These are phyloP conservation scores for Picea engelmannii DNA, from an alignment of 83 land plant species.

Conservation along the genomic window DNA sequence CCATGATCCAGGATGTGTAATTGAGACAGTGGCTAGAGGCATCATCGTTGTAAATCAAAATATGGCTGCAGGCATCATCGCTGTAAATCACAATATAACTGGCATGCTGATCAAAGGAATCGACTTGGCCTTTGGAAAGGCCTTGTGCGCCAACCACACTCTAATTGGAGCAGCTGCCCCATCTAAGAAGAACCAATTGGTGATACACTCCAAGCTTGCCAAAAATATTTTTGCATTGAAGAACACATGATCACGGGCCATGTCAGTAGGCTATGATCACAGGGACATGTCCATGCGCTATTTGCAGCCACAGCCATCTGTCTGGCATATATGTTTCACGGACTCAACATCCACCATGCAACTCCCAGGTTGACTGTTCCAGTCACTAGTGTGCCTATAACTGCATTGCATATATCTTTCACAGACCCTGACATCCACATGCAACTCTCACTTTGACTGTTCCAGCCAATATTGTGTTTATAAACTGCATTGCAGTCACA, in stretches of 20 bases:
- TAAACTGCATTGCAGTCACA: too few relatives aligned
- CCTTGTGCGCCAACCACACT: conserved; percentile 40
- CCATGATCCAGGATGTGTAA: neutral
- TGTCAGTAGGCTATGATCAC: too few relatives aligned
- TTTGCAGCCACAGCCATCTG: neutral
- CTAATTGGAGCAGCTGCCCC: conserved; percentile 32
- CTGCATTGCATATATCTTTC: conserved; percentile 6
- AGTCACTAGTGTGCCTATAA: too few relatives aligned
- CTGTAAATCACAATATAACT: conserved; percentile 32
- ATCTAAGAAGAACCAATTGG: conserved; percentile 55
- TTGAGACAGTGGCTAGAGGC: too few relatives aligned
- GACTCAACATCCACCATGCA: conserved; percentile 20
- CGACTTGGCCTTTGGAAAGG: conserved; percentile 35
- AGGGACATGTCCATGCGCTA: too few relatives aligned
- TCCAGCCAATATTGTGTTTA: too few relatives aligned
- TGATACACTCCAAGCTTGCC: conserved; percentile 28
- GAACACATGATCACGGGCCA: conserved; percentile 54
- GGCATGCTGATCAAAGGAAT: conserved; percentile 42
- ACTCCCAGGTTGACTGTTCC: too few relatives aligned
- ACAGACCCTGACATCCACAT: too few relatives aligned
- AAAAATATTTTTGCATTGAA: conserved; percentile 28
- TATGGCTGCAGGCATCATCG: neutral
- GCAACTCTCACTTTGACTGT: too few relatives aligned
- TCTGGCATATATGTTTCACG: conserved; percentile 25
- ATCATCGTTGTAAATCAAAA: too few relatives aligned